phyloP scores from a whole-genome alignment of 352 stramenopile genomes.

The Globisporangium viniferum region DNA sequence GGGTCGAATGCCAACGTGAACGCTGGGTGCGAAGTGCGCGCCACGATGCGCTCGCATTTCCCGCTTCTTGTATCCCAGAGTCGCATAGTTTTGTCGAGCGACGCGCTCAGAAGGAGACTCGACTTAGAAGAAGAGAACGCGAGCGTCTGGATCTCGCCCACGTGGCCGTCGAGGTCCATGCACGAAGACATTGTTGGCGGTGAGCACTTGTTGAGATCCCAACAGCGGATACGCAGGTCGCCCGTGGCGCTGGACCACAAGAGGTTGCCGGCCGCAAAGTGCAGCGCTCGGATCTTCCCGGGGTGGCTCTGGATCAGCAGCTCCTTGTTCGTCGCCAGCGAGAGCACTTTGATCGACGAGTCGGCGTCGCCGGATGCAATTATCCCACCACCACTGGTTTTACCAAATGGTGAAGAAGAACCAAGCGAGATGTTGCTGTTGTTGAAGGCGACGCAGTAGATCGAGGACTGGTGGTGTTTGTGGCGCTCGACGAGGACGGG shows the following conservation, averaged over 20 bases:
- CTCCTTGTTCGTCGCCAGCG: slow-evolving; percentile 25
- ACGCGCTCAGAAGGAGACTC: slow-evolving; percentile 30
- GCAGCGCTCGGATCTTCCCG: slow-evolving; percentile 46
- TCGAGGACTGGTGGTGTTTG: slow-evolving; percentile 53
- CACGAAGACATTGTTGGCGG: slow-evolving; percentile 4
- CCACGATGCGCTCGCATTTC: slow-evolving; percentile 50
- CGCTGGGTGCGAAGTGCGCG: slow-evolving; percentile 25
- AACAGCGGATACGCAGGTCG: slow-evolving; percentile 49
- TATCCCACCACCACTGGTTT: slow-evolving; percentile 10
- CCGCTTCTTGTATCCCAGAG: slow-evolving; percentile 65
- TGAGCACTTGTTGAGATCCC: slow-evolving; percentile 35
- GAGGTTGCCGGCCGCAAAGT: slow-evolving; percentile 32
- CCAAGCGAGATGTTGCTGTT: slow-evolving; percentile 7
- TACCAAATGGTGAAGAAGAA: background rate
- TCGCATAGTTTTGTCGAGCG: slow-evolving; percentile 57
- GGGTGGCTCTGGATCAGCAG: slow-evolving; percentile 32
- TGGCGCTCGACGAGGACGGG: slow-evolving; percentile 52
- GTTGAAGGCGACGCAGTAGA: slow-evolving; percentile 58
- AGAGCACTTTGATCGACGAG: slow-evolving; percentile 56
- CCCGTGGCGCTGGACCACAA: slow-evolving; percentile 41
- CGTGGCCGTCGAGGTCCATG: slow-evolving; percentile 54
- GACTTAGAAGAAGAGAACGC: slow-evolving; percentile 18
- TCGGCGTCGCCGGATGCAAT: slow-evolving; percentile 59
- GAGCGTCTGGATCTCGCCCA: slow-evolving; percentile 60
- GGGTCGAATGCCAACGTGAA: slow-evolving; percentile 54